Base-by-base conservation (phyloP, 148 eudicot species). In the Nepenthes mirabilis region DNA sequence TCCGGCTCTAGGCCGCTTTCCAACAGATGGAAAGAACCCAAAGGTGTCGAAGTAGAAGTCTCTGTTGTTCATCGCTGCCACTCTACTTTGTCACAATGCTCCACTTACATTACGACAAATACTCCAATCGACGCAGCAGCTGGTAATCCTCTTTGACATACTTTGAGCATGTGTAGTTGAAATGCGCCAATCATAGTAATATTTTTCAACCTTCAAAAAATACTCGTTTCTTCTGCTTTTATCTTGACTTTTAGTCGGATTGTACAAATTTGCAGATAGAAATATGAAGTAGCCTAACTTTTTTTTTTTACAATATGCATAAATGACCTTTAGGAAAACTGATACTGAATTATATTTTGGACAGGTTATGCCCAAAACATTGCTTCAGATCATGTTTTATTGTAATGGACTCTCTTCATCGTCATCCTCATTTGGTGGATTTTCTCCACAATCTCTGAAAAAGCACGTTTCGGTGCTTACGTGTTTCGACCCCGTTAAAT, bases 361-460 rank as follows among this genome's bases (percentile, higher is more conserved):
- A 11, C 3, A 5, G 52, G 14, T 49, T 36, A 79, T 91, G 51
- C 79, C 81, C 14, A 86, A 23, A 23, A 23, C 23, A 23, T 23
- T 23, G 23, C 88, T 43, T 80, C 88, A 33, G 96, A 91, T 72
- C 96, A 88, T 55, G 63, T 86, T 55, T 85, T 80, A 1, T 94
- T 83, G 64, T 71, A 77, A 80, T 13, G 88, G 85, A 55, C 78
- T 88, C 52, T 78, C 95, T 65, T 88, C 96, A 54, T 86, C 96
- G 11, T 62, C 81, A 37, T 91, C 98, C 65, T 86, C 94, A 51
- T 66, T 68, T 57, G 80, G 85, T 60, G 87, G 84, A 61, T 75
- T 72, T 66, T 82, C 81, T 73, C 83, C 86, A 12, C 88, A 83
- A 52, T 83, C 80, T 66, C 94, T n/a, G n/a, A n/a, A n/a, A n/a